Base-by-base conservation (phyloP, 2,329 filamentous ascomycete species). In the Ilyonectria destructans region DNA sequence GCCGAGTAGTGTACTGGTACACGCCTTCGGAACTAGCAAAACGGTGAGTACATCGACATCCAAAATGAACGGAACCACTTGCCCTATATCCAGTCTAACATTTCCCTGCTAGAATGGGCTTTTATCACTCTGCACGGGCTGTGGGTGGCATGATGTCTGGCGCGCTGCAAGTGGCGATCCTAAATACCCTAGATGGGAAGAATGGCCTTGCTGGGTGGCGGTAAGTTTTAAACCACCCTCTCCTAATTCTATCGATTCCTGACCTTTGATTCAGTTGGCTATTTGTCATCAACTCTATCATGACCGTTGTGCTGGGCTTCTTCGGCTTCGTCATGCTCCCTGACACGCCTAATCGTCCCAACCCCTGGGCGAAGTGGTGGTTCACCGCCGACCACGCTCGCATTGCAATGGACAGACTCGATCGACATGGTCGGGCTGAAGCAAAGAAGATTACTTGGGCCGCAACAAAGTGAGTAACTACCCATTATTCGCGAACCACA, bases 111-210 rank as follows among this genome's bases (percentile, higher is more conserved):
- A 69, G 82, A 15, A 79, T 82, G 15, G 82, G 84, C 17, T 79
- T 85, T 31, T 81, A 85, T 52, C 82, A 83, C 15, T 80, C 81
- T 74, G 84, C 72, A 74, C 83, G 69, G 76, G 81, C 62, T 9
- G 76, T 80, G 0, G 82, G 82, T 0, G 78, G 80, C 5, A 84
- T 84, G 80, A 83, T 85, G 62, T 82, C 80, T 0, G 83, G 82
- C 1, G 84, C 84, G 51, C 75, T 85, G 12, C 82, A 85, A 68
- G 81, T 82, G 1, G 82, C 79, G 1, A 78, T 85, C 1, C 80
- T 83, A 35, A 77, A 73, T 19, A 80, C 80, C 4, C 76, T 85
- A 52, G 75, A 84, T 35, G 81, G 82, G 1, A 73, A 63, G 2
- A 68, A 75, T 6, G 82, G 82, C 0, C 77, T 83, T 12, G 72